phyloP scores from a whole-genome alignment of 2,329 filamentous ascomycete species.

The Tolypocladium ophioglossoides region DNA sequence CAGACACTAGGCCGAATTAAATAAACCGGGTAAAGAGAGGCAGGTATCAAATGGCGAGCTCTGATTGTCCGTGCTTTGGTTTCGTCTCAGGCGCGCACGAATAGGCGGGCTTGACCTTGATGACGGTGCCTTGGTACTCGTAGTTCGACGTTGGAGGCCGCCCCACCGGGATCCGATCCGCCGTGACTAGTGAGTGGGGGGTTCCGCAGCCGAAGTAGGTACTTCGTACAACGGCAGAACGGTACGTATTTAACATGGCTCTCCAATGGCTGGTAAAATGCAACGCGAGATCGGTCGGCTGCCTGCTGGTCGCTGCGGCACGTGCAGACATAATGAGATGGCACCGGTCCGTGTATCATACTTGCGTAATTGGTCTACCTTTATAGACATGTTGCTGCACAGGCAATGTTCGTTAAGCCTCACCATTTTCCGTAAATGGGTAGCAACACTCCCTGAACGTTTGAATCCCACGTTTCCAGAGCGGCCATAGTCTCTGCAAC shows the following conservation, averaged over 20 bases:
- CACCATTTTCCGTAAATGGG: not conserved
- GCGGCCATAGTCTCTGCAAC: not conserved
- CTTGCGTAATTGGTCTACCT: not conserved
- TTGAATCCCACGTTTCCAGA: not conserved
- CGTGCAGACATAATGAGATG: not conserved
- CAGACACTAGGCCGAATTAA: not conserved
- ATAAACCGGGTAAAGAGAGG: not conserved
- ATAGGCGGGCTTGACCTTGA: not conserved
- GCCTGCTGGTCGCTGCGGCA: not conserved
- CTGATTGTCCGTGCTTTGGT: not conserved
- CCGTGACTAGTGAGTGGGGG: too few relatives aligned
- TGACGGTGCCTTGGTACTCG: not conserved
- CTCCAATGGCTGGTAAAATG: not conserved
- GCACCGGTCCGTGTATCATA: not conserved
- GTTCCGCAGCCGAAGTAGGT: too few relatives aligned
- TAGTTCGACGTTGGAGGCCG: too few relatives aligned
- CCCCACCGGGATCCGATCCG: not conserved
- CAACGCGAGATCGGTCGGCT: not conserved
- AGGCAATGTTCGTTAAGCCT: not conserved
- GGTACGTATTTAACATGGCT: not conserved
- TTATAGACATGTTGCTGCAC: not conserved
- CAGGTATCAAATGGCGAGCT: not conserved
- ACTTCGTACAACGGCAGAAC: too few relatives aligned
- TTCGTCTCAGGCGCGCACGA: not conserved
- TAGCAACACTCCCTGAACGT: not conserved